phyloP scores from a whole-genome alignment of 2,329 filamentous ascomycete species.

The Ophiostoma tasmaniense region DNA sequence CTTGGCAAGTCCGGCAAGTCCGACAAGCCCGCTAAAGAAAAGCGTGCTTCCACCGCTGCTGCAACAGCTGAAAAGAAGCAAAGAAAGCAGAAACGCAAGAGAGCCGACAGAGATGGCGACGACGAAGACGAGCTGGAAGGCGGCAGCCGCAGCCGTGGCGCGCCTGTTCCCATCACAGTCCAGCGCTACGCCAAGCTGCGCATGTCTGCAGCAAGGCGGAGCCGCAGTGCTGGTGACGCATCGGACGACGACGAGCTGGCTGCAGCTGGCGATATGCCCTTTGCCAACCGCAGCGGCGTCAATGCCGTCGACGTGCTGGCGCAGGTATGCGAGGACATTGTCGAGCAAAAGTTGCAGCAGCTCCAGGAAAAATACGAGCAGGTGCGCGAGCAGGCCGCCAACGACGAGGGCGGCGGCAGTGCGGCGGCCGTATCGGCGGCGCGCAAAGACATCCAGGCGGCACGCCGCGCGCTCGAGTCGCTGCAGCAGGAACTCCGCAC shows the following conservation, averaged over 20 bases:
- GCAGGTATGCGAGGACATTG: conserved; percentile 53
- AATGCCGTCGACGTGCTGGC: conserved; percentile 55
- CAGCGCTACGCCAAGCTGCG: conserved; percentile 44
- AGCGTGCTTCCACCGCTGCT: conserved; percentile 17
- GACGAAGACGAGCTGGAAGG: conserved; percentile 18
- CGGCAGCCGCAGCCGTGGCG: conserved; percentile 14
- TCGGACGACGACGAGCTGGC: conserved; percentile 31
- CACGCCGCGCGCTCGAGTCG: conserved; percentile 47
- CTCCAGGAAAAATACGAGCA: conserved; percentile 33
- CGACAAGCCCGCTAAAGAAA: conserved; percentile 20
- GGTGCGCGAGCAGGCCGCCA: conserved; percentile 19
- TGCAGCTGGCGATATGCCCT: conserved; percentile 44
- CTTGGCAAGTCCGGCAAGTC: conserved; percentile 20
- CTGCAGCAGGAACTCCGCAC: conserved; percentile 50
- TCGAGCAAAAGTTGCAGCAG: conserved; percentile 41
- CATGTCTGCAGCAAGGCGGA: background rate
- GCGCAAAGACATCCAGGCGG: conserved; percentile 47
- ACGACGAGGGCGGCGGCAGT: conserved; percentile 23
- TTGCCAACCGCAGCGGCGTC: conserved; percentile 45
- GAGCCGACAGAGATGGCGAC: conserved; percentile 18
- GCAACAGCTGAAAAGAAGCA: conserved; percentile 7
- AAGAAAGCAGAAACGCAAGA: conserved; percentile 23
- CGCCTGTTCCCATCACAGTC: conserved; percentile 46
- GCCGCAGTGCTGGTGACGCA: background rate
- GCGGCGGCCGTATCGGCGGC: conserved; percentile 25